phyloP scores from a whole-genome alignment of 2,329 filamentous ascomycete genomes.

The Achaetomium macrosporum region DNA sequence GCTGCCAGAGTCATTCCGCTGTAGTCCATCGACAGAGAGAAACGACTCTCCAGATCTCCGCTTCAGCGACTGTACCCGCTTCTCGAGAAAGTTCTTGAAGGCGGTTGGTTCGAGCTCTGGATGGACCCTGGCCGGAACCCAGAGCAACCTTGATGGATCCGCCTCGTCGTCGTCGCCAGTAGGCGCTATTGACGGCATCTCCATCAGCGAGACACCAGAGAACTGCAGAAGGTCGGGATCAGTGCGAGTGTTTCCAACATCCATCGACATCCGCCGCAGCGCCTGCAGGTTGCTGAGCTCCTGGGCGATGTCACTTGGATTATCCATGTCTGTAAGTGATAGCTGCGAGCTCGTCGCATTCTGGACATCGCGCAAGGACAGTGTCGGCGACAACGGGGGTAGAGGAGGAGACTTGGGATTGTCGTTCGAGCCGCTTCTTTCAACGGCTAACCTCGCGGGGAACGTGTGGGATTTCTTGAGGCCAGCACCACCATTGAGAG shows the following conservation, averaged over 20 bases:
- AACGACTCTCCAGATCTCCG: slow-evolving; percentile 70
- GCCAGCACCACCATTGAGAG: slow-evolving; percentile 18
- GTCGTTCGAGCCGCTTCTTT: slow-evolving; percentile 39
- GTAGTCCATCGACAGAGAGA: slow-evolving; percentile 52
- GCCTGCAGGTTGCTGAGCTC: slow-evolving; percentile 90
- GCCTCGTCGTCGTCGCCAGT: slow-evolving; percentile 73
- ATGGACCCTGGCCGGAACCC: slow-evolving; percentile 92
- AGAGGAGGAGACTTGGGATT: slow-evolving; percentile 30
- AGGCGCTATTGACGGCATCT: slow-evolving; percentile 67
- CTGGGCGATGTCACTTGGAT: slow-evolving; percentile 82
- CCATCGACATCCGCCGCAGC: slow-evolving; percentile 89
- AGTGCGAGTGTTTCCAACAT: slow-evolving; percentile 62
- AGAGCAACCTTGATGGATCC: slow-evolving; percentile 82
- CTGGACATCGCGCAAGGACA: slow-evolving; percentile 49
- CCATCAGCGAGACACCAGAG: slow-evolving; percentile 56
- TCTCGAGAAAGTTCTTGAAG: slow-evolving; percentile 95
- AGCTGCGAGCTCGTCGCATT: slow-evolving; percentile 64
- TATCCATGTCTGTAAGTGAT: slow-evolving; percentile 82
- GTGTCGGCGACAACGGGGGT: slow-evolving; percentile 46
- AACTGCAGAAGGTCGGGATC: slow-evolving; percentile 74
- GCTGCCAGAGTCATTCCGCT: slow-evolving; percentile 52
- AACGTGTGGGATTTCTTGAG: slow-evolving; percentile 42
- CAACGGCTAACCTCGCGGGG: slow-evolving; percentile 35
- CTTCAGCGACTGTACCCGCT: slow-evolving; percentile 83
- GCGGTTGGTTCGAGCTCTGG: slow-evolving; percentile 92